phyloP scores from a whole-genome alignment of 768 basidiomycete species.

The Podaxis sp. region DNA sequence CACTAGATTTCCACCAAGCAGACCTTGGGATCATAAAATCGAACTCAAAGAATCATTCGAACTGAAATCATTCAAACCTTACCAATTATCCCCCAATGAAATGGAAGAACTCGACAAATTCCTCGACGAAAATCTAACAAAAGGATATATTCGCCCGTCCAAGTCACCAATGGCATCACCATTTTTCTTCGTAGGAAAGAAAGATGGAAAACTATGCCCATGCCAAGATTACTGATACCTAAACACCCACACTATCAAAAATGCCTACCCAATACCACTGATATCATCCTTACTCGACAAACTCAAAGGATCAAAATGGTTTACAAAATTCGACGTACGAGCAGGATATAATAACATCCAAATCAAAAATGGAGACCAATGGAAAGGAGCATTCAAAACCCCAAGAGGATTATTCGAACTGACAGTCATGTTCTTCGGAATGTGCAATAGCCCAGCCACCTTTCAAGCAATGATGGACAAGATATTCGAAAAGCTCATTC shows the following conservation, averaged over 20 bases:
- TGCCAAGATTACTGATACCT: slow-evolving; percentile 32
- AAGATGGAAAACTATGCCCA: slow-evolving; percentile 22
- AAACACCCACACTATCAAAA: slow-evolving; percentile 30
- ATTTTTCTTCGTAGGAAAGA: slow-evolving; percentile 24
- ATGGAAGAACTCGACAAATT: slow-evolving; percentile 15
- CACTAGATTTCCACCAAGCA: background rate
- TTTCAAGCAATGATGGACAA: too few relatives aligned
- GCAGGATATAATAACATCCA: background rate
- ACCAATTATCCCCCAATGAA: slow-evolving; percentile 20
- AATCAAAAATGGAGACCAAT: background rate
- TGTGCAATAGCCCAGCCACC: too few relatives aligned
- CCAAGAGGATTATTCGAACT: too few relatives aligned
- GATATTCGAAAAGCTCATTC: too few relatives aligned
- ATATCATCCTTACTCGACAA: slow-evolving; percentile 30
- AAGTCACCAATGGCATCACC: slow-evolving; percentile 9
- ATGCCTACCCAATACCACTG: slow-evolving; percentile 34
- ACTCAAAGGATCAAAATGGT: slow-evolving; percentile 8
- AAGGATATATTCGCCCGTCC: slow-evolving; percentile 3
- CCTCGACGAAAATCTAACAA: background rate
- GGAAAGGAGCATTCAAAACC: slow-evolving; percentile 10
- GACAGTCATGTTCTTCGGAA: too few relatives aligned
- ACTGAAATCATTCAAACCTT: too few relatives aligned
- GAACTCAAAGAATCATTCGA: too few relatives aligned
- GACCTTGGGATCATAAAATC: slow-evolving; percentile 7
- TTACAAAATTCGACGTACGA: slow-evolving; percentile 8